A percentile compares a stretch with the other conserved stretches of the same genome.
Evolutionary conservation across 805 yeast genomes (phyloP).

Genomic region (Cyberlindnera samutprakarnensis): DNA sequence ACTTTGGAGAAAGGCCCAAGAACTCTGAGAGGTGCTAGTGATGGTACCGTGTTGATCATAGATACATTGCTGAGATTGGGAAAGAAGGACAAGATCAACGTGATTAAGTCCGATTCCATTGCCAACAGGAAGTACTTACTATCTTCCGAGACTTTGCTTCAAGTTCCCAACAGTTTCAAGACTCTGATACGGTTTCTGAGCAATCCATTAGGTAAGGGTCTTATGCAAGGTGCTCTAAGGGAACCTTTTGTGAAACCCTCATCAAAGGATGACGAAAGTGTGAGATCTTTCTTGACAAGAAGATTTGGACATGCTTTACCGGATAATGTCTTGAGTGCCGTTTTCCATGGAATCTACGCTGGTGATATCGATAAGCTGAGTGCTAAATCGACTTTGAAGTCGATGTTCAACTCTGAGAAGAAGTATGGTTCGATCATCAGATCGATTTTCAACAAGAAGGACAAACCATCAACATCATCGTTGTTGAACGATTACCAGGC

Average conservation of each 20-base stretch:
- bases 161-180: slow-evolving; percentile 41
- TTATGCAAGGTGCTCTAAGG: slow-evolving; percentile 35
- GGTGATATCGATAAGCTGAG: slow-evolving; percentile 70
- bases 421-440: slow-evolving; percentile 51
- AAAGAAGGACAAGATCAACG: slow-evolving; percentile 42
- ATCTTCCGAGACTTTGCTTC: slow-evolving; percentile 37
- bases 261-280: slow-evolving; percentile 53
- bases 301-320: slow-evolving; percentile 54
- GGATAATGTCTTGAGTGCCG: slow-evolving; percentile 65
- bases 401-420: slow-evolving; percentile 49
- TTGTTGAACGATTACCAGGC: slow-evolving; percentile 31
- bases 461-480: slow-evolving; percentile 15
- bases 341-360: slow-evolving; percentile 86
- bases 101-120: slow-evolving; percentile 45
- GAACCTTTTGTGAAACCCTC: slow-evolving; percentile 40
- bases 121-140: slow-evolving; percentile 72
- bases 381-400: slow-evolving; percentile 51
- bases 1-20: slow-evolving; percentile 82
- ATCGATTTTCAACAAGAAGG: slow-evolving; percentile 10
- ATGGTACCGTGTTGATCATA: slow-evolving; percentile 64
- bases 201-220: slow-evolving; percentile 38
- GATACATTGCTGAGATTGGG: slow-evolving; percentile 49
- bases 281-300: slow-evolving; percentile 57
- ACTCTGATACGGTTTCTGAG: slow-evolving; percentile 28
- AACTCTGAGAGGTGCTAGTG: slow-evolving; percentile 76